Evolutionary conservation across 2,329 filamentous ascomycete genomes (phyloP).

Genomic region (Sporothrix protearum): DNA sequence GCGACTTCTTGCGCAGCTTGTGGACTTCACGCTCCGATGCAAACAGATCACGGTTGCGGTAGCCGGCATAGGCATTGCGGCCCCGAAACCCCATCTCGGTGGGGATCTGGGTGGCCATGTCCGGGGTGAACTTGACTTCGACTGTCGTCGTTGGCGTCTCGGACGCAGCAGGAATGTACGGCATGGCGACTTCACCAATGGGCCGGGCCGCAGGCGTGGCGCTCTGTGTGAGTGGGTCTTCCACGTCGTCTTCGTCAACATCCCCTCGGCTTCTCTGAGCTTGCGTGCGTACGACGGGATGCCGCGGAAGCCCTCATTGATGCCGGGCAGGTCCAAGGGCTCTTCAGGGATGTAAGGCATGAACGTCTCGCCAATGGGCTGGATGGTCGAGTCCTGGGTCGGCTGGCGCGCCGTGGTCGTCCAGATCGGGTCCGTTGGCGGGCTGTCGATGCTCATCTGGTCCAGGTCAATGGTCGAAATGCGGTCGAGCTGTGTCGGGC

Average conservation of each 20-base stretch:
- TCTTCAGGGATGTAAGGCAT: constrained; percentile 36
- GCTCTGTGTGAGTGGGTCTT: constrained; percentile 20
- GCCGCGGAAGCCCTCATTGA: constrained; percentile 20
- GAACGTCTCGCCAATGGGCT: constrained; percentile 34
- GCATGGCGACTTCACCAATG: constrained; percentile 36
- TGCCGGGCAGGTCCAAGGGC: constrained; percentile 24
- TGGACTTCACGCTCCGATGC: constrained; percentile 43
- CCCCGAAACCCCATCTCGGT: constrained; percentile 43
- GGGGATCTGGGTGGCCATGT: constrained; percentile 33
- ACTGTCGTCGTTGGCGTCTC: neutral
- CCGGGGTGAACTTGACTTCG: neutral
- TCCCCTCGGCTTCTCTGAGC: constrained; percentile 28
- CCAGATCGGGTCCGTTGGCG: constrained; percentile 37
- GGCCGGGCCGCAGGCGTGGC: constrained; percentile 25
- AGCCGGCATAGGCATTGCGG: constrained; percentile 43
- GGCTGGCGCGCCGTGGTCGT: constrained; percentile 32
- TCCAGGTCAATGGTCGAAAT: constrained; percentile 37
- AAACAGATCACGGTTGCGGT: constrained; percentile 48
- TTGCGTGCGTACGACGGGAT: constrained; percentile 26
- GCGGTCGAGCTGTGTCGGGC: constrained; percentile 36
- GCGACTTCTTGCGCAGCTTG: constrained; percentile 54
- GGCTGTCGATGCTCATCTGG: constrained; percentile 38
- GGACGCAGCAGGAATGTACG: constrained; percentile 35
- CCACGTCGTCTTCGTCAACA: constrained; percentile 29
- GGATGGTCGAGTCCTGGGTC: constrained; percentile 27